phyloP scores from a whole-genome alignment of 2,329 filamentous ascomycete genomes.

The Rhynchosporium secalis region DNA sequence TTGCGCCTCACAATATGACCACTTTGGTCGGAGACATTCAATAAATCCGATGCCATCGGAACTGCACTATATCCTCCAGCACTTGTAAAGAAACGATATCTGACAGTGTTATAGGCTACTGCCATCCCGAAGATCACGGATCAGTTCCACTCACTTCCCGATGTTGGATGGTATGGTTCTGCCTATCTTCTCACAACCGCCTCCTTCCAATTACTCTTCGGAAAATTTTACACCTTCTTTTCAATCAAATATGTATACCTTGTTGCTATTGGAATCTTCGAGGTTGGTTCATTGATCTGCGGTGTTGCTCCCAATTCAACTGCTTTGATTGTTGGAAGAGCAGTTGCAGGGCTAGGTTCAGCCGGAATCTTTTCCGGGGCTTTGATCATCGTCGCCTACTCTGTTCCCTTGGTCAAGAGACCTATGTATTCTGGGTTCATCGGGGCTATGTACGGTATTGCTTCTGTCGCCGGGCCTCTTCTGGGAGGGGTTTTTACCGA shows the following conservation, averaged over 20 bases:
- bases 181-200: conserved; percentile 43
- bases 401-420: conserved; percentile 34
- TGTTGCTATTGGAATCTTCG: conserved; percentile 37
- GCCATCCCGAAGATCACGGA: conserved; percentile 44
- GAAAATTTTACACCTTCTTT: conserved; percentile 40
- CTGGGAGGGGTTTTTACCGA: conserved; percentile 39
- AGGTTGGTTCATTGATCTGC: conserved; percentile 37
- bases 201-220: conserved; percentile 38
- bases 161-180: conserved; percentile 49
- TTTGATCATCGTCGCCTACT: conserved; percentile 36
- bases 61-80: background rate
- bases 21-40: background rate
- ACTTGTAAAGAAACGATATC: background rate
- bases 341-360: conserved; percentile 38
- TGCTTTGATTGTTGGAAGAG: conserved; percentile 38
- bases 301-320: conserved; percentile 37
- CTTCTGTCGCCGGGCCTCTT: conserved; percentile 39
- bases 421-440: conserved; percentile 38
- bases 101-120: conserved; percentile 33
- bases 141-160: conserved; percentile 43
- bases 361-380: conserved; percentile 43
- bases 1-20: background rate
- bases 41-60: background rate
- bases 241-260: conserved; percentile 39
- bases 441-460: conserved; percentile 36